Evolutionary conservation across 352 stramenopile species (phyloP), one percentile per base, ranked within the genome.

Genomic region (Pythium sp.): DNA sequence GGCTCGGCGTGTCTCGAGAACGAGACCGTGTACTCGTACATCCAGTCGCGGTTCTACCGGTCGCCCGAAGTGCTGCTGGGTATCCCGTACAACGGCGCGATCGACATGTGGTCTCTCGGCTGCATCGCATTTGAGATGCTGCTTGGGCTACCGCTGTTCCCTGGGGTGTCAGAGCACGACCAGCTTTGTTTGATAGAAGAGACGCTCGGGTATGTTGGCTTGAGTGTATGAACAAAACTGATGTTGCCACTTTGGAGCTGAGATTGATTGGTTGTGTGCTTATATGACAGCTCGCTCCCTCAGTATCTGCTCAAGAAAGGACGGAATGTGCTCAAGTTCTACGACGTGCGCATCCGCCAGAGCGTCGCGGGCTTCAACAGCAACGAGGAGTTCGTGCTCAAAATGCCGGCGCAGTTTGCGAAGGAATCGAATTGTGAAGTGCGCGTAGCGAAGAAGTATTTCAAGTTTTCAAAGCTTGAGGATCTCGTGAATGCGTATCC

Each of bases 11-110:
- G 43, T 80, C 93, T 77, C 88, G 96, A 80, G 56, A 88, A 95
- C 60, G 68, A 75, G 61, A 77, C 80, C 11, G 91, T 98, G 77
- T 98, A 98, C 76, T 95, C 91, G n/a, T 98, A 98, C 75, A 98
- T 99, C 74, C 96, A 98, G 80, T 97, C 83, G 74, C 84, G 94
- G 26, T 98, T 98, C 73, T 98, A 99, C 75, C 86, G 89, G 1
- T 87, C 86, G 4, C 86, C 86, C 1, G 87, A 95, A 49, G 86
- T 94, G 56, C 64, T 90, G 0, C 59, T 90, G 11, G 81, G 81
- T 9, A 82, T 88, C 22, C 74, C 75, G 47, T 90, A 89, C 77
- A 84, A 67, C 14, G 70, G 59, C 20, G 62, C 78, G 12, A 89
- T 90, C 58, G 81, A 90, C 60, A 73, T 90, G 62, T 90, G 81